Conservation (phyloP, 2,329 filamentous ascomycete species). For the Lecanoromycetidae sp. region DNA sequence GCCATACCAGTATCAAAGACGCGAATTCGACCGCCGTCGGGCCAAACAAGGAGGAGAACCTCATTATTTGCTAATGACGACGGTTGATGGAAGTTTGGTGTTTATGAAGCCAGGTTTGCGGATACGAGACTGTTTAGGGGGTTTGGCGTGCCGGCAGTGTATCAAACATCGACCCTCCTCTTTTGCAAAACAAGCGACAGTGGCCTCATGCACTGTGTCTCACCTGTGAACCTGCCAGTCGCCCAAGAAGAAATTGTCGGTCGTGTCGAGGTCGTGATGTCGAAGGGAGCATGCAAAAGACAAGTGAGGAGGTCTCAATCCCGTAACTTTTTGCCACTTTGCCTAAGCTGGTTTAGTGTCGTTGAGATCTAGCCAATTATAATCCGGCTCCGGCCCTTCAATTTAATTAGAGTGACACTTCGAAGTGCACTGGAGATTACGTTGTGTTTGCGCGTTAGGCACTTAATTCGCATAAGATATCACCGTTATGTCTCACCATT, state of each 20-base stretch:
- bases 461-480: too few species aligned
- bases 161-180: background rate
- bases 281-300: background rate
- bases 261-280: constrained; percentile 1
- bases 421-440: background rate
- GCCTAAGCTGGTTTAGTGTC: background rate
- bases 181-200: constrained; percentile 3
- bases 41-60: constrained; percentile 34
- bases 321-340: background rate
- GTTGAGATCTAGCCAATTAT: background rate
- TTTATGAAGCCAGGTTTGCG: constrained; percentile 11
- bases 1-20: constrained; percentile 23
- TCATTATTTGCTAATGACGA: constrained; percentile 31
- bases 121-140: constrained; percentile 5
- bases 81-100: constrained; percentile 18
- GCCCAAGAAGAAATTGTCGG: background rate
- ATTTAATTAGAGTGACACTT: too few species aligned
- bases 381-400: background rate
- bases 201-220: constrained; percentile 6
- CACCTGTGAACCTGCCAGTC: constrained; percentile 2
- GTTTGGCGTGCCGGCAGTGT: background rate
- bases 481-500: too few species aligned
- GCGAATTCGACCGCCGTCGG: constrained; percentile 31
- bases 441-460: too few species aligned
- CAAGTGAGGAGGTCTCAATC: constrained; percentile 5